Conservation (phyloP, 345 rosid species). For the Jatropha curcas region DNA sequence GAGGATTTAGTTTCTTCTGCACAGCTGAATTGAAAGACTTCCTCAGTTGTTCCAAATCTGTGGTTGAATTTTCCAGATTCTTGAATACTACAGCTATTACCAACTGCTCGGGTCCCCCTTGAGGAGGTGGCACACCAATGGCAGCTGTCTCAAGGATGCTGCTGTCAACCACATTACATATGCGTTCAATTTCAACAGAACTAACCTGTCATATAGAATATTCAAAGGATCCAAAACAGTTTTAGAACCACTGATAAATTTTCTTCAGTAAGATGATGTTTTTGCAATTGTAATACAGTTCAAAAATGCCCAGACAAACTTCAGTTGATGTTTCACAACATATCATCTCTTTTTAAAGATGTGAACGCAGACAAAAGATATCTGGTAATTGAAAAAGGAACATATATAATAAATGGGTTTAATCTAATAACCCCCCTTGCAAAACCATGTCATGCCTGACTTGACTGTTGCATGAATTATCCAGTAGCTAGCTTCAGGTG, state of each 20-base stretch:
- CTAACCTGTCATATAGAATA: conserved; percentile 61
- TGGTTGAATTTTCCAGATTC: conserved; percentile 26
- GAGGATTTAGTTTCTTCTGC: conserved; percentile 84
- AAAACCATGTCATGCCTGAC: background rate
- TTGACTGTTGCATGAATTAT: background rate
- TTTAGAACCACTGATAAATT: background rate
- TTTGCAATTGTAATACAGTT: background rate
- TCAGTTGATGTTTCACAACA: background rate
- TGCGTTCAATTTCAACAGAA: conserved; percentile 84
- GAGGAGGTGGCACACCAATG: conserved; percentile 83
- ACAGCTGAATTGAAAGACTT: conserved; percentile 74
- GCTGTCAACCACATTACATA: conserved; percentile 71
- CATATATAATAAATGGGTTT: no score
- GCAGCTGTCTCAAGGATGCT: conserved; percentile 89
- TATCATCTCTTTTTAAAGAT: background rate
- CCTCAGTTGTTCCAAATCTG: conserved; percentile 55
- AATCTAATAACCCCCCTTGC: no score
- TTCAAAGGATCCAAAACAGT: background rate
- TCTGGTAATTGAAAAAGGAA: background rate
- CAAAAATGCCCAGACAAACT: background rate
- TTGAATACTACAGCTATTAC: conserved; percentile 77
- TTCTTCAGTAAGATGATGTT: no score
- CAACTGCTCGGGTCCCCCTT: conserved; percentile 87
- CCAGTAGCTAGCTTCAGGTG: background rate
- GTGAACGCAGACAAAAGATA: background rate